A percentile compares a stretch with the other conserved stretches of the same genome.
phyloP scores from a whole-genome alignment of 129 eudicot species.

The Mikania micrantha region DNA sequence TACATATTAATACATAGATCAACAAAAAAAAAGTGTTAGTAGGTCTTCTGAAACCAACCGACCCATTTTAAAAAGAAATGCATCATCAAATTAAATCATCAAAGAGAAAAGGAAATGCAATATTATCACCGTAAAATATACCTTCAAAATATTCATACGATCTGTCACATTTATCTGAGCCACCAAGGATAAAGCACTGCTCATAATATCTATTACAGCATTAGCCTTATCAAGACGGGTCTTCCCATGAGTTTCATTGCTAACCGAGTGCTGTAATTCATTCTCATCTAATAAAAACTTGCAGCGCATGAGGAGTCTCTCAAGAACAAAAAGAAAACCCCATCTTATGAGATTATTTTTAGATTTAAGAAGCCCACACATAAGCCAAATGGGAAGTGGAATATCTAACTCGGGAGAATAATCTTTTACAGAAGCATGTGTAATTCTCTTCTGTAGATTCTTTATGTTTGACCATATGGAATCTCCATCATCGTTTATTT shows the following conservation, averaged over 20 bases:
- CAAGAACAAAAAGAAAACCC: slow-evolving; percentile 88
- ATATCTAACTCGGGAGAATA: slow-evolving; percentile 58
- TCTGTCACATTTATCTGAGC: slow-evolving; percentile 91
- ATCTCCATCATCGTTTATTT: slow-evolving; percentile 62
- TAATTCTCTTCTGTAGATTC: slow-evolving; percentile 59
- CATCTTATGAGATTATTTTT: slow-evolving; percentile 70
- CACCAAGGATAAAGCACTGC: slow-evolving; percentile 81
- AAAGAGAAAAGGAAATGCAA: not conserved
- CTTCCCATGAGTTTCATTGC: slow-evolving; percentile 43
- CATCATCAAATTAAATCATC: not conserved
- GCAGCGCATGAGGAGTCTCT: slow-evolving; percentile 85
- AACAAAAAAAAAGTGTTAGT: not conserved
- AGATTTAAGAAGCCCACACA: slow-evolving; percentile 93
- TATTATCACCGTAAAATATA: slow-evolving; percentile 13
- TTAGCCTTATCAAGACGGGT: slow-evolving; percentile 90
- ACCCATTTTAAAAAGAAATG: not conserved
- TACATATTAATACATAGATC: not conserved
- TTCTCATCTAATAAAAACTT: slow-evolving; percentile 85
- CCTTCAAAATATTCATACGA: slow-evolving; percentile 94
- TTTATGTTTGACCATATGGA: slow-evolving; percentile 63
- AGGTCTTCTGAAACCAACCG: not conserved
- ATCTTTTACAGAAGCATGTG: slow-evolving; percentile 65
- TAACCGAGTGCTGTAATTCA: slow-evolving; percentile 52
- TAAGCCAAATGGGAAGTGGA: slow-evolving; percentile 84
- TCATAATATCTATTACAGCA: slow-evolving; percentile 92